Percentiles rank a stretch among this genome's conserved stretches.
Conservation (phyloP, 2,329 filamentous ascomycete genomes). For the Apiospora pterosperma region DNA sequence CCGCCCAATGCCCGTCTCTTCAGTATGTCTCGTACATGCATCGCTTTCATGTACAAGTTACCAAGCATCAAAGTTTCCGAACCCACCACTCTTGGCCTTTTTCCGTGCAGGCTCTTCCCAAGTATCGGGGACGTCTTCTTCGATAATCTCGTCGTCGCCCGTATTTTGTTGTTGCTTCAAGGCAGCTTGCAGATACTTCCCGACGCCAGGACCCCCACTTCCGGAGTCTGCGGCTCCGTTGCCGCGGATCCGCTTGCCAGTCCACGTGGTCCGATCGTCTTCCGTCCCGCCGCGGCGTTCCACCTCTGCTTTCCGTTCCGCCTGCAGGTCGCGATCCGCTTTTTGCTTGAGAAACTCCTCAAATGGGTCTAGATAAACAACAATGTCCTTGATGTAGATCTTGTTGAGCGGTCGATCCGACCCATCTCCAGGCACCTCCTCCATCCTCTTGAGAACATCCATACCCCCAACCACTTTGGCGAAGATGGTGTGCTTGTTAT, state of each 20-base stretch:
- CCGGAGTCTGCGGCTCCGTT: constrained; percentile 55
- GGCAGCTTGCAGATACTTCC: constrained; percentile 77
- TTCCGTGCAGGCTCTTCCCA: constrained; percentile 75
- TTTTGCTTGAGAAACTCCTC: constrained; percentile 84
- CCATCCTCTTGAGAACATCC: constrained; percentile 70
- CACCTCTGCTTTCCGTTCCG: constrained; percentile 59
- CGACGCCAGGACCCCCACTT: constrained; percentile 48
- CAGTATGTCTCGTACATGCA: background rate
- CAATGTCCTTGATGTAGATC: constrained; percentile 76
- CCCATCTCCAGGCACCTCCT: constrained; percentile 72
- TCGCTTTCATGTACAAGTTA: constrained; percentile 35
- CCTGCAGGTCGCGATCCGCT: constrained; percentile 56
- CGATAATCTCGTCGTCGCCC: constrained; percentile 57
- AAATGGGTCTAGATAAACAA: constrained; percentile 91
- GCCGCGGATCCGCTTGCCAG: constrained; percentile 79
- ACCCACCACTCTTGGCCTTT: constrained; percentile 75
- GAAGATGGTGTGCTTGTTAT: constrained; percentile 97
- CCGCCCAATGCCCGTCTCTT: constrained; percentile 2
- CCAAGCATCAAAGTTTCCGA: constrained; percentile 95
- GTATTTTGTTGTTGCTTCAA: constrained; percentile 30
- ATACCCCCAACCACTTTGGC: constrained; percentile 76
- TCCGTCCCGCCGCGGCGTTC: constrained; percentile 68
- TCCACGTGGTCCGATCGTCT: constrained; percentile 92
- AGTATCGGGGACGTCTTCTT: constrained; percentile 57
- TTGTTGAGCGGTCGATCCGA: constrained; percentile 72